These are phyloP conservation scores for Fusarium heterosporum DNA, from an alignment of 2,329 filamentous ascomycete genomes.

Conservation along the genomic window DNA sequence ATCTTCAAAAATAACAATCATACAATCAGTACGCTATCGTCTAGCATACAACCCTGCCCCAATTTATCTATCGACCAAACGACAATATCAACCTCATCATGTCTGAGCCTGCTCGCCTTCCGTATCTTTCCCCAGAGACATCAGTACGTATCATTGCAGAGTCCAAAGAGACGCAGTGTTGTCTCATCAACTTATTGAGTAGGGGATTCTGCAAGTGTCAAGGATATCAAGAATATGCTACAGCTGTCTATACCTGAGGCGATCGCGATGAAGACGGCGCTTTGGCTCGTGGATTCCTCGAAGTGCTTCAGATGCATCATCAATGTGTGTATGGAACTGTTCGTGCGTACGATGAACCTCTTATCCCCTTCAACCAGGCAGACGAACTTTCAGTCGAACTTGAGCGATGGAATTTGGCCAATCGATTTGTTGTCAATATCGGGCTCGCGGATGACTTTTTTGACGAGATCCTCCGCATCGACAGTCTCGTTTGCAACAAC, in stretches of 20 bases:
- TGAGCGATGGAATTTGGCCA: not conserved
- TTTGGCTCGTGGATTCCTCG: not conserved
- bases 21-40: not conserved
- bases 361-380: not conserved
- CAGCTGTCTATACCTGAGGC: not conserved
- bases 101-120: not conserved
- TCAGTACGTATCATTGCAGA: not conserved
- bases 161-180: not conserved
- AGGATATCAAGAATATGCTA: not conserved
- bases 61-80: not conserved
- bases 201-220: not conserved
- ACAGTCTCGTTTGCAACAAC: not conserved
- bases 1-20: not conserved
- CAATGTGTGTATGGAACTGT: not conserved
- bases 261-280: not conserved
- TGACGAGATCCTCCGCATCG: not conserved
- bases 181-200: not conserved
- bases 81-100: not conserved
- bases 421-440: not conserved
- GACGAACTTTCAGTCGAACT: not conserved
- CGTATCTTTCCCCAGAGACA: not conserved
- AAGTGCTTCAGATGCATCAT: not conserved
- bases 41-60: not conserved
- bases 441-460: not conserved
- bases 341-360: not conserved